phyloP scores from a whole-genome alignment of 345 rosid genomes.

The Acer negundo region DNA sequence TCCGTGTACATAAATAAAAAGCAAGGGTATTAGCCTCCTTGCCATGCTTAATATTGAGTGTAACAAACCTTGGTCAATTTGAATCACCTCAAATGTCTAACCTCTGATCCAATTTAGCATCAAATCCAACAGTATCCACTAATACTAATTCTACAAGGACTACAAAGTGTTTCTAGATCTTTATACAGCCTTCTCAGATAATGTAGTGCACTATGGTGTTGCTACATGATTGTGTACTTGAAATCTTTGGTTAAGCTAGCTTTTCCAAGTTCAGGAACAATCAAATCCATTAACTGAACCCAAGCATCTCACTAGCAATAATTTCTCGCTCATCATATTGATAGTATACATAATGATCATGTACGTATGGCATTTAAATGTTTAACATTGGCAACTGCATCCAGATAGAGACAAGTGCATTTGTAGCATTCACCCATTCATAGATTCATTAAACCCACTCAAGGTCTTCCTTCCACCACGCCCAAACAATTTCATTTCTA shows the following conservation, averaged over 20 bases:
- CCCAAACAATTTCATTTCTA: not conserved
- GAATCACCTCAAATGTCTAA: not conserved
- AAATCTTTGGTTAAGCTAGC: not conserved
- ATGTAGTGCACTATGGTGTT: not conserved
- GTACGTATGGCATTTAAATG: not conserved
- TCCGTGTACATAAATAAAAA: too few species aligned
- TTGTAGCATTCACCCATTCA: too few species aligned
- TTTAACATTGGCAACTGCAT: not conserved
- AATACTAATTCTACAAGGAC: not conserved
- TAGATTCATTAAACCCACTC: not conserved
- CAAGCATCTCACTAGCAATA: not conserved
- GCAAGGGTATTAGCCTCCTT: not conserved
- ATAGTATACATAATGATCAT: too few species aligned
- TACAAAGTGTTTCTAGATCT: not conserved
- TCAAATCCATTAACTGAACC: not conserved
- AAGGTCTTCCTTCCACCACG: not conserved
- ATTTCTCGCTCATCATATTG: not conserved
- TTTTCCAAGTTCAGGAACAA: not conserved
- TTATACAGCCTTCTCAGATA: not conserved
- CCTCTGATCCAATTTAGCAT: constrained; percentile 1
- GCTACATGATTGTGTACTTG: not conserved
- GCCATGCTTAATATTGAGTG: not conserved
- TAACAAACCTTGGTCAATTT: not conserved
- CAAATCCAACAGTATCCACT: not conserved
- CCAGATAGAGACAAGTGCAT: too few species aligned